These are phyloP conservation scores for Pythium diclinum DNA, from an alignment of 352 stramenopile genomes.

Conservation along the genomic window DNA sequence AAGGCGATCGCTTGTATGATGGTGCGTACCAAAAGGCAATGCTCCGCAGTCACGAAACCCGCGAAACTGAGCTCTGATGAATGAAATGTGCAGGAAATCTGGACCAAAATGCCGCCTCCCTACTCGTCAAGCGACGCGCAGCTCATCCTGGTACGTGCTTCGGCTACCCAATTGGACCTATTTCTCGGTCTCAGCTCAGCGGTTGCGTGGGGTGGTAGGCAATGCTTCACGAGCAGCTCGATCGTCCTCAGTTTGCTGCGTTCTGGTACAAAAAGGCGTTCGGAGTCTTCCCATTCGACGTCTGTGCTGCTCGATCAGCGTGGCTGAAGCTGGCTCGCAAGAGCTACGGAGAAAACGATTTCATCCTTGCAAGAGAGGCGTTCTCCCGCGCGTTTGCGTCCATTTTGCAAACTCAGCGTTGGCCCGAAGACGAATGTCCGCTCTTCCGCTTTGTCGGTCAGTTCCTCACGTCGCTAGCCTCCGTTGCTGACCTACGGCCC, in stretches of 20 bases:
- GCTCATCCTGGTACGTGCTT: constrained; percentile 41
- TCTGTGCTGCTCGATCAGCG: not conserved
- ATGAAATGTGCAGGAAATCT: constrained; percentile 34
- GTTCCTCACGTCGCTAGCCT: constrained; percentile 18
- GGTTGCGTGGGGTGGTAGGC: constrained; percentile 18
- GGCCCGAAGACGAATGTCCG: constrained; percentile 1
- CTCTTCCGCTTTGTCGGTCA: constrained; percentile 15
- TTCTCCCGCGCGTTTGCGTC: constrained; percentile 14
- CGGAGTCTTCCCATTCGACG: not conserved
- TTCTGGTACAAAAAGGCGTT: constrained; percentile 46
- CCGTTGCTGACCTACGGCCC: constrained; percentile 2
- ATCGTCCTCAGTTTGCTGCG: constrained; percentile 10
- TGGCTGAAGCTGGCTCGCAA: constrained; percentile 14
- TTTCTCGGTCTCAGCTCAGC: not conserved
- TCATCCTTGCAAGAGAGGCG: constrained; percentile 9
- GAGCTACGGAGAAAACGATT: constrained; percentile 16
- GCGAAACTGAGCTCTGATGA: not conserved
- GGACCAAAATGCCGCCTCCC: constrained; percentile 42
- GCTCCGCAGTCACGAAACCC: not conserved
- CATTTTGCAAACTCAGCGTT: constrained; percentile 4
- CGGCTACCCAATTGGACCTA: not conserved
- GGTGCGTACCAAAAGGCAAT: constrained; percentile 12
- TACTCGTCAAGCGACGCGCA: constrained; percentile 40
- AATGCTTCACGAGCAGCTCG: constrained; percentile 36
- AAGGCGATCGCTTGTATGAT: constrained; percentile 38